A percentile compares a stretch with the other conserved stretches of the same genome.
These are phyloP conservation scores for Chaetomium tenue DNA, from an alignment of 495 filamentous ascomycete genomes.

Conservation along the genomic window DNA sequence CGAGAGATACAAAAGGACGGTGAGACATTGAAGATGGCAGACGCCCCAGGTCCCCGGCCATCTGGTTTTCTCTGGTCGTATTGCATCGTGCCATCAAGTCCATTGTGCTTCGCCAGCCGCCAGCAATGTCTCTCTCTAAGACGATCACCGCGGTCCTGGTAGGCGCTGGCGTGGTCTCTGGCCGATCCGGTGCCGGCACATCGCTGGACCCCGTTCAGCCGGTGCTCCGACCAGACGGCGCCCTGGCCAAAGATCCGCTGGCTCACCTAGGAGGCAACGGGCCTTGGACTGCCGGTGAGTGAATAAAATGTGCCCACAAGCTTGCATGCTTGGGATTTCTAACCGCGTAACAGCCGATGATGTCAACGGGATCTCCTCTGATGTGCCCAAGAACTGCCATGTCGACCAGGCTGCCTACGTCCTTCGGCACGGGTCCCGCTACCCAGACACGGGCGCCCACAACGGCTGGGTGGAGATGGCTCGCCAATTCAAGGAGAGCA, in stretches of 20 bases:
- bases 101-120: neutral
- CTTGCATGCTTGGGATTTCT: neutral
- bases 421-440: slow-evolving; percentile 57
- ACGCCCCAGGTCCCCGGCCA: neutral
- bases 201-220: slow-evolving; percentile 2
- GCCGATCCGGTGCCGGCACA: neutral
- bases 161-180: neutral
- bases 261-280: slow-evolving; percentile 4
- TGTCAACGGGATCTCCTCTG: slow-evolving; percentile 49
- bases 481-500: slow-evolving; percentile 41
- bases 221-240: neutral
- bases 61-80: neutral
- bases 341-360: slow-evolving; percentile 50
- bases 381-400: slow-evolving; percentile 50
- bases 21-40: neutral
- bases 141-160: neutral
- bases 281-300: neutral
- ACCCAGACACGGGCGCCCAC: slow-evolving; percentile 55
- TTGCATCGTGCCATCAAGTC: neutral
- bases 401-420: slow-evolving; percentile 56
- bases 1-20: neutral
- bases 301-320: neutral
- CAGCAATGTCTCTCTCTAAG: neutral
- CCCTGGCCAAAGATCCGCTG: neutral
- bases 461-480: slow-evolving; percentile 50